A percentile compares a stretch with the other conserved stretches of the same genome.
These are phyloP conservation scores for Fraxinus paxiana DNA, from an alignment of 305 asterid species.

Conservation along the genomic window DNA sequence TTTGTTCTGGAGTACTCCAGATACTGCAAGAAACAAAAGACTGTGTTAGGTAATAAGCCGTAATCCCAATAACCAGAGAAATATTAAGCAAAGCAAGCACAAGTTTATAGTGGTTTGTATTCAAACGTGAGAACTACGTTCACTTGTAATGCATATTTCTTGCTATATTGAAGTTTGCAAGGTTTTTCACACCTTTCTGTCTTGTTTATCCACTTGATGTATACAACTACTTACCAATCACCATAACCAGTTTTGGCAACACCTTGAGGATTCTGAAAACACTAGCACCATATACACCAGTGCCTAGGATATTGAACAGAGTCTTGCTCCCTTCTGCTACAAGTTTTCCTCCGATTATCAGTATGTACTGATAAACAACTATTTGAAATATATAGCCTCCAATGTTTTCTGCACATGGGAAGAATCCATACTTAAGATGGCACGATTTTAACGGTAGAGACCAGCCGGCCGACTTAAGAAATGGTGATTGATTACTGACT, in stretches of 20 bases:
- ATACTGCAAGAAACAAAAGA: conserved; percentile 27
- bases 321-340: conserved; percentile 30
- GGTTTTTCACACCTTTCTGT: not conserved
- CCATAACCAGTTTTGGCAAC: conserved; percentile 35
- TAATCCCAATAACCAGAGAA: not conserved
- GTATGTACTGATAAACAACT: conserved; percentile 31
- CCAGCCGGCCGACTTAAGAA: not conserved
- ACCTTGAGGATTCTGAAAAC: conserved; percentile 30
- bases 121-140: not conserved
- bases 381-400: conserved; percentile 36
- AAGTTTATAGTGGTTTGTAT: not conserved
- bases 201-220: not conserved
- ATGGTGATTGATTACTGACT: conserved; percentile 9
- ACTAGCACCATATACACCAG: conserved; percentile 36
- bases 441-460: conserved; percentile 14
- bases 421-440: conserved; percentile 31
- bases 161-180: not conserved
- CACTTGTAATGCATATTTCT: not conserved
- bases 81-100: not conserved
- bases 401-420: conserved; percentile 39
- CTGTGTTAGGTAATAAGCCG: not conserved
- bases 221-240: conserved; percentile 32
- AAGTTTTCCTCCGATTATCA: conserved; percentile 30
- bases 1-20: conserved; percentile 38
- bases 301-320: conserved; percentile 33